These are phyloP conservation scores for Thraustochytrium striatum DNA, from an alignment of 352 stramenopile species.

Conservation along the genomic window DNA sequence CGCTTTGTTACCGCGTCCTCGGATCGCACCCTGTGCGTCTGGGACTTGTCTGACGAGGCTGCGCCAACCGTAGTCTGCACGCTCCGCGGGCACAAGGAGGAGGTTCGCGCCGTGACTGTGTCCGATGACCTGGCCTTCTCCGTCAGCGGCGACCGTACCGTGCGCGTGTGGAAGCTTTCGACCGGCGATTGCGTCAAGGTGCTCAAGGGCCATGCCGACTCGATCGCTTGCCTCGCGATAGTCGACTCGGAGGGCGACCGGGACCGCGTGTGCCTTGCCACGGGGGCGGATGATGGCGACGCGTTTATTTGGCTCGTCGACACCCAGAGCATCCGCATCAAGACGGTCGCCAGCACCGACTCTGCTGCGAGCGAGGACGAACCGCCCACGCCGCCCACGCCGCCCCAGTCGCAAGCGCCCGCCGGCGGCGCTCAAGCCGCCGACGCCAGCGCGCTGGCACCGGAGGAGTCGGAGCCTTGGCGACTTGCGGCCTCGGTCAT, in stretches of 20 bases:
- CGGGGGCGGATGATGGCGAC: not conserved
- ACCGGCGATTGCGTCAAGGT: not conserved
- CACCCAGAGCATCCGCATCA: too few species aligned
- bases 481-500: too few species aligned
- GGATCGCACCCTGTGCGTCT: conserved; percentile 19
- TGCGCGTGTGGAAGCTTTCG: not conserved
- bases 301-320: not conserved
- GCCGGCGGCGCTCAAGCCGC: not conserved
- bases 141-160: not conserved
- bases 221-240: not conserved
- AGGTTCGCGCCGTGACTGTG: not conserved
- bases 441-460: not conserved
- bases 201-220: not conserved
- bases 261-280: not conserved
- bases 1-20: conserved; percentile 3
- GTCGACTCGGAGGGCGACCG: not conserved
- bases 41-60: not conserved
- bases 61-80: not conserved
- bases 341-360: too few species aligned
- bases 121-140: conserved; percentile 3
- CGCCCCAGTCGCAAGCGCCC: too few species aligned
- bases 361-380: too few species aligned
- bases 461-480: not conserved
- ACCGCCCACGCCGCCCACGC: too few species aligned
- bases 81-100: not conserved